Evolutionary conservation across 768 basidiomycete genomes (phyloP).

Genomic region (Lactarius indigo): DNA sequence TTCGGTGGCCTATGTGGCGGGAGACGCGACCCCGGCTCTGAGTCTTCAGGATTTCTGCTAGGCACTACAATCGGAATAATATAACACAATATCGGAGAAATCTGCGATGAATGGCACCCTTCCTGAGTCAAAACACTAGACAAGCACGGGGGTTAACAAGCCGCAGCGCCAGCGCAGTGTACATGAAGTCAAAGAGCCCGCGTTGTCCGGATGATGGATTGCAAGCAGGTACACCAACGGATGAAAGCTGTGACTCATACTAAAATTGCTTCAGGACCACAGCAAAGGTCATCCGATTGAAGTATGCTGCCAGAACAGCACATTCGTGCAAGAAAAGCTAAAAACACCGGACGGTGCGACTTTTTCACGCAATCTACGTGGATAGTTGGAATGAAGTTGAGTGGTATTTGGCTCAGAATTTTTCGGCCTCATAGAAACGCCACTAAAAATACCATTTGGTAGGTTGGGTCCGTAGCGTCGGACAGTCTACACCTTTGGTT

Average conservation of each 20-base stretch:
- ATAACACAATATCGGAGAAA: background rate
- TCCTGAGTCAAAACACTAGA: background rate
- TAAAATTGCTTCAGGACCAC: background rate
- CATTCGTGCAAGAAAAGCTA: background rate
- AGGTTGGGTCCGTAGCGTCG: background rate
- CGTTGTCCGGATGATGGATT: background rate
- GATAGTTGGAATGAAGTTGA: background rate
- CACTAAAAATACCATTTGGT: background rate
- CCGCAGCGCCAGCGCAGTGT: background rate
- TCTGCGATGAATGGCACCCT: background rate
- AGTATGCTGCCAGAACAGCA: background rate
- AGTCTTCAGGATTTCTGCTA: background rate
- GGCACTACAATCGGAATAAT: background rate
- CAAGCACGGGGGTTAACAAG: background rate
- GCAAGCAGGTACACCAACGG: background rate
- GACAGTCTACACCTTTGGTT: background rate
- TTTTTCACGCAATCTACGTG: background rate
- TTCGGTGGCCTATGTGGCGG: conserved; percentile 6
- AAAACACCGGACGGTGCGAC: background rate
- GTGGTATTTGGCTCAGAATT: background rate
- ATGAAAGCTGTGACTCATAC: background rate
- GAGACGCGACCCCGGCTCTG: background rate
- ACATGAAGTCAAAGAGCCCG: background rate
- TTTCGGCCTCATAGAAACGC: background rate
- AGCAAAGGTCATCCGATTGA: background rate